phyloP scores from a whole-genome alignment of 441 rosid genomes.

The Pelargonium myrrhifolium region DNA sequence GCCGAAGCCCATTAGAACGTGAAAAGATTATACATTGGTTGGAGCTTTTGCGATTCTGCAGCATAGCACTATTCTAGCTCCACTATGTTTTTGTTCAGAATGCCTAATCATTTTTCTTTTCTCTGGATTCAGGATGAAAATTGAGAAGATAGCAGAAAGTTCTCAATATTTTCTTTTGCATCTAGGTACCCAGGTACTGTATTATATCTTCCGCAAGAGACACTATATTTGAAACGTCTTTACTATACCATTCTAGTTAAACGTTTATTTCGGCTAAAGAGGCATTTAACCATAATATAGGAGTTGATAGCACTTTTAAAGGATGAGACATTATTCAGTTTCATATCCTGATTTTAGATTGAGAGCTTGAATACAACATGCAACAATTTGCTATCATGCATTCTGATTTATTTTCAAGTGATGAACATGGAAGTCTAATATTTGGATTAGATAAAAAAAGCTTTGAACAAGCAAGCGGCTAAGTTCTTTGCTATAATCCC shows the following conservation, averaged over 20 bases:
- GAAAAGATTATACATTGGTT: constrained; percentile 78
- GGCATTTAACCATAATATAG: background rate
- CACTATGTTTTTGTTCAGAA: background rate
- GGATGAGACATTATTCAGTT: background rate
- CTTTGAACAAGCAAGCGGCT: no score
- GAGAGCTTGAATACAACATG: background rate
- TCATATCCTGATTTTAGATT: background rate
- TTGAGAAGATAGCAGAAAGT: constrained; percentile 62
- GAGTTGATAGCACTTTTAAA: background rate
- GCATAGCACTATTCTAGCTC: constrained; percentile 4
- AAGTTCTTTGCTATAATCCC: no score
- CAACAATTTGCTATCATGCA: background rate
- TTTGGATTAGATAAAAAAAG: no score
- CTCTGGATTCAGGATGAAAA: constrained; percentile 65
- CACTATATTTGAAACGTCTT: background rate
- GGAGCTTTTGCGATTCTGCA: constrained; percentile 16
- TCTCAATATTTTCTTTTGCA: constrained; percentile 79
- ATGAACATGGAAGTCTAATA: no score
- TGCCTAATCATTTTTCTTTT: constrained; percentile 5
- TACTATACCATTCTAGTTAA: background rate
- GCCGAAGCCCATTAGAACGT: constrained; percentile 88
- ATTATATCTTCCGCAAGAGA: background rate
- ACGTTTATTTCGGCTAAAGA: background rate
- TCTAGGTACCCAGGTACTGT: constrained; percentile 81
- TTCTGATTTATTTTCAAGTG: background rate